These are phyloP conservation scores for Tothia fuscella DNA, from an alignment of 2,329 filamentous ascomycete genomes.

Conservation along the genomic window DNA sequence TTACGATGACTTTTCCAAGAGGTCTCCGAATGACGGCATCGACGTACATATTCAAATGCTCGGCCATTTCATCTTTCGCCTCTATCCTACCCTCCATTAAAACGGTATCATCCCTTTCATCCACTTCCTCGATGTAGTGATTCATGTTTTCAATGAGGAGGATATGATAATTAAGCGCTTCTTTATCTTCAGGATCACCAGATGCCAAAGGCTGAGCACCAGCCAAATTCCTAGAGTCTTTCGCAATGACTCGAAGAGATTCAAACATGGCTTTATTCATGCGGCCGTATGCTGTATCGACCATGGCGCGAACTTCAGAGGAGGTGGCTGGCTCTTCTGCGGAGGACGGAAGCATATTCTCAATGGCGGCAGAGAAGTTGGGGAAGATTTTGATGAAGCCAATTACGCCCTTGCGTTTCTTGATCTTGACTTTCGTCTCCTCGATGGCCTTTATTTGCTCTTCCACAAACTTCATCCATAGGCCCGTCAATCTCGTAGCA, in stretches of 20 bases:
- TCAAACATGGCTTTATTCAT: conserved; percentile 96
- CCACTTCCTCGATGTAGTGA: conserved; percentile 87
- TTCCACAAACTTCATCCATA: conserved; percentile 83
- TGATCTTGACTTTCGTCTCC: conserved; percentile 97
- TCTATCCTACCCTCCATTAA: conserved; percentile 73
- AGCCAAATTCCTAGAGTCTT: conserved; percentile 44
- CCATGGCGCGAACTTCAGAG: conserved; percentile 57
- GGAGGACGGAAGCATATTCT: conserved; percentile 59
- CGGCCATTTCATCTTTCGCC: conserved; percentile 64
- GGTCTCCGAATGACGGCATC: conserved; percentile 80
- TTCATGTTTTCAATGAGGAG: conserved; percentile 98
- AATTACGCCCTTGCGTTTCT: conserved; percentile 95
- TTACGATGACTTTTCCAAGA: conserved; percentile 66
- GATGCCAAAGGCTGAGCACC: conserved; percentile 39
- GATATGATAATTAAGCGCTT: conserved; percentile 94
- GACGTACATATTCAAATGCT: conserved; percentile 81
- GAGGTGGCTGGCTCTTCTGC: conserved; percentile 41
- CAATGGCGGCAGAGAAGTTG: conserved; percentile 66
- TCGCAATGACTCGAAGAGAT: conserved; percentile 87
- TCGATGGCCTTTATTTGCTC: conserved; percentile 93
- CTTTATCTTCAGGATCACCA: conserved; percentile 73
- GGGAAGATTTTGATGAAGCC: conserved; percentile 92
- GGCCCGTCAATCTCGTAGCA: conserved; percentile 58
- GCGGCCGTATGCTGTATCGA: conserved; percentile 79
- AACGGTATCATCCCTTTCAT: conserved; percentile 59